Evolutionary conservation across 176 grass and related monocot species (phyloP), one percentile per base, ranked within the genome.

Genomic region (Carex cristatella): DNA sequence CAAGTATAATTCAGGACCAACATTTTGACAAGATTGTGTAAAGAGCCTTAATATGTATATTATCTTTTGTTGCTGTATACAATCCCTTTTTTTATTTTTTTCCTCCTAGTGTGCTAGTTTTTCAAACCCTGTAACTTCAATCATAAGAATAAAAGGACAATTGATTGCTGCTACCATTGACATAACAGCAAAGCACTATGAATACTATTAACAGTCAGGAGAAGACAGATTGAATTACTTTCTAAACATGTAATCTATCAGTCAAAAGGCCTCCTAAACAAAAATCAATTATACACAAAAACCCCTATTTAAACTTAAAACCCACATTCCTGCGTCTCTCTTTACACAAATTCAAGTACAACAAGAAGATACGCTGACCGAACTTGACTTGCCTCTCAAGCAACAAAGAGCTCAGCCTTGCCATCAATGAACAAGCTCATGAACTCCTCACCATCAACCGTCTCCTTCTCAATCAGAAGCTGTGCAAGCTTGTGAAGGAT

Each of bases 381-480:
- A 77, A 77, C 46, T 55, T 55, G 27, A 7, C 23, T 77, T 16
- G 16, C 18, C 18, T 23, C 7, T 78, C 14, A 99, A 81, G 91
- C 90, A 18, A 99, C 91, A 69, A 90, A 99, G 62, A 99, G 64
- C 88, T 95, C 93, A 2, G 96, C 93, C 38, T 99, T 87, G 48
- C 96, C 93, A 3, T 99, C 96, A 14, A 99, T 99, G 84, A 99
- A 99, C 32, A 99, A 81, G 87, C 93, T 99, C 93, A 95, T 92
- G 90, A 99, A 99, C 87, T 99, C 93, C 85, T 99, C 96, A 0
- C 96, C 96, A 10, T 99, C 96, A 33, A 99, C 96, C 0, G 91
- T 91, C 87, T 99, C 96, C 88, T 99, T 95, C 88, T 99, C 96
- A 2, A 99, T 95, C 33, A 99, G 90, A 84, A 99, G 93, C 35